These are phyloP conservation scores for Panaeolus cyanescens DNA, from an alignment of 768 basidiomycete species.

Conservation along the genomic window DNA sequence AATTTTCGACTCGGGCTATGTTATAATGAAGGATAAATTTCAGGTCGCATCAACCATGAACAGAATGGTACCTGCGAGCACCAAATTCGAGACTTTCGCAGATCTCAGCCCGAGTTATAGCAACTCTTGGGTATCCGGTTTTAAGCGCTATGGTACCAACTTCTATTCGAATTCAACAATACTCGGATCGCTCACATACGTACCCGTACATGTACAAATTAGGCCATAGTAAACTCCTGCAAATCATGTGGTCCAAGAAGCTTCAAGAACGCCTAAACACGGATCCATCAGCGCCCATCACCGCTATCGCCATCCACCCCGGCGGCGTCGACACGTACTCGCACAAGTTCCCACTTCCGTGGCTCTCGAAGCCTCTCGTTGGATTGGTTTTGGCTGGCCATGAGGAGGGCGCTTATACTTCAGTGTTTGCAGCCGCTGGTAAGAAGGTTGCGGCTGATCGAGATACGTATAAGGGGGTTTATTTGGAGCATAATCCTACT, in stretches of 20 bases:
- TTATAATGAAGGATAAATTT: neutral
- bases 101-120: conserved; percentile 7
- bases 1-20: neutral
- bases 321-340: conserved; percentile 26
- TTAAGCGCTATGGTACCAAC: conserved; percentile 8
- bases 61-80: conserved; percentile 6
- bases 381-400: conserved; percentile 12
- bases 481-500: conserved; percentile 15
- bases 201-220: neutral
- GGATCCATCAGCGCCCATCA: conserved; percentile 8
- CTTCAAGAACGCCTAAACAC: conserved; percentile 3
- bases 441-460: conserved; percentile 16
- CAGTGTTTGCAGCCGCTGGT: conserved; percentile 23
- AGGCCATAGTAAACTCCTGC: conserved; percentile 15
- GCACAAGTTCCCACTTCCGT: conserved; percentile 10
- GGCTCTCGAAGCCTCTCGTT: conserved; percentile 8
- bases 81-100: conserved; percentile 3
- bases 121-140: neutral
- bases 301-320: conserved; percentile 14
- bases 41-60: conserved; percentile 9
- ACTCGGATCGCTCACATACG: neutral
- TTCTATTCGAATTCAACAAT: neutral
- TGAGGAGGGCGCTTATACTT: conserved; percentile 18
- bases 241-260: conserved; percentile 8
- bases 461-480: conserved; percentile 16